Base-by-base conservation (phyloP, 768 basidiomycete genomes). In the Boletus barrowsii region DNA sequence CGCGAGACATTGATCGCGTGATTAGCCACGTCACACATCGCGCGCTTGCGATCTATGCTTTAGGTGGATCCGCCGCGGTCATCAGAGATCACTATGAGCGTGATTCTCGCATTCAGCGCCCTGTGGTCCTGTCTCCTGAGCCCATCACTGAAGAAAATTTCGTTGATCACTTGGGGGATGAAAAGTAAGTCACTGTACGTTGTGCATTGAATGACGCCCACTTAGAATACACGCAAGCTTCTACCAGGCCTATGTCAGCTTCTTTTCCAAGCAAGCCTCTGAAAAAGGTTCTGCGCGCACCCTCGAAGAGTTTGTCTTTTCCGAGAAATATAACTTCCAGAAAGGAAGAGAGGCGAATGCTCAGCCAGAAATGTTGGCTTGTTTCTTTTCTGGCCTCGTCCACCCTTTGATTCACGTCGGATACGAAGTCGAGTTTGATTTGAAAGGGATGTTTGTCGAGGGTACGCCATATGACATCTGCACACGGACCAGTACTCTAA, bases 331-430 rank as follows among this genome's bases (percentile, higher is more conserved):
- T 48, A 72, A 67, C 37, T 60, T 56, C 18, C 56, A 41, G 39
- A 9, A 59, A 15, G 64, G 58, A 33, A 54, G 49, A 24, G 50
- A 62, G 24, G 46, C 36, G 3, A 44, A 42, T 0, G 4, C 54
- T 3, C 75, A 79, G 22, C 82, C 81, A 0, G 70, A 76, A 52
- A 82, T 88, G 81, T 64, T 87, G 7, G 72, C 68, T 49, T 78
- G 83, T 17, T 73, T 83, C 51, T 29, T 55, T 13, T 68, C 74
- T 0, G 82, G 78, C 0, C 58, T 88, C 20, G 5, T 87, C 2
- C 88, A 89, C 58, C 77, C 86, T 0, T 42, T 86, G 51, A 87
- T 88, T 42, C 83, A 87, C 60, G 59, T 72, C 10, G 86, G 83
- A 3, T 79, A 82, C 58, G 87, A 86, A 0, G 55, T 74, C 4